Evolutionary conservation across 2,329 filamentous ascomycete species (phyloP), one percentile per base, ranked within the genome.

Genomic region (Penicillium griseofulvum): DNA sequence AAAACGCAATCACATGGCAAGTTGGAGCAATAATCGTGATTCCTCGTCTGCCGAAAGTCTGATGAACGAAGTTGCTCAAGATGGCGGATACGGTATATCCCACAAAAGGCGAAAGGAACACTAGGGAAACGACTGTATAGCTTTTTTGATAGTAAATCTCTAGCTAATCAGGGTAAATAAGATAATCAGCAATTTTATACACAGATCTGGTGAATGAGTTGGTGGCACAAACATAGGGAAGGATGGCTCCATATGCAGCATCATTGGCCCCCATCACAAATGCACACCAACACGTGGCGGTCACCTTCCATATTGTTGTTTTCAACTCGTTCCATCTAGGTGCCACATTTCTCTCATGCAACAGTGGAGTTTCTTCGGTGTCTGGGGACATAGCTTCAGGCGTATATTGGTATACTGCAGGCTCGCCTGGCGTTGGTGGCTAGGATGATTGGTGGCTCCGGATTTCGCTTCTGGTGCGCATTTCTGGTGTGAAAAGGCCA

Each of bases 21-120:
- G 62, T 46, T 0, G 68, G 66, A 9, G 80, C 85, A 4, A 90
- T 67, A 47, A 89, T 66, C 10, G 88, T 87, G n/a, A 92, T 82
- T 8, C 89, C 89, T 38, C 87, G 81, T 68, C 90, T 88, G 29
- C 89, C 89, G 46, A 75, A 58, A 22, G 58, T 66, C 53, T 70
- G 67, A 61, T 80, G 79, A 36, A 81, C 66, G 17, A 58, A 55
- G 54, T 78, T 78, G 59, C 76, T 78, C 36, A 76, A 56, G 33
- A 80, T 60, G 6, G 78, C 78, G 0, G 78, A 73, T 7, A 72
- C 46, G n/a, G 74, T 76, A 67, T 81, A 81, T 22, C 79, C 78
- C 4, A 74, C 65, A 52, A 80, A 78, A 0, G 78, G 78, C 10
- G 78, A 73, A 10, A 81, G 70, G 68, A 81, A 81, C 50, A 81